Percentiles rank a stretch among this genome's conserved stretches.
These are phyloP conservation scores for Saccharomycopsis malanga DNA, from an alignment of 805 yeast genomes.

Conservation along the genomic window DNA sequence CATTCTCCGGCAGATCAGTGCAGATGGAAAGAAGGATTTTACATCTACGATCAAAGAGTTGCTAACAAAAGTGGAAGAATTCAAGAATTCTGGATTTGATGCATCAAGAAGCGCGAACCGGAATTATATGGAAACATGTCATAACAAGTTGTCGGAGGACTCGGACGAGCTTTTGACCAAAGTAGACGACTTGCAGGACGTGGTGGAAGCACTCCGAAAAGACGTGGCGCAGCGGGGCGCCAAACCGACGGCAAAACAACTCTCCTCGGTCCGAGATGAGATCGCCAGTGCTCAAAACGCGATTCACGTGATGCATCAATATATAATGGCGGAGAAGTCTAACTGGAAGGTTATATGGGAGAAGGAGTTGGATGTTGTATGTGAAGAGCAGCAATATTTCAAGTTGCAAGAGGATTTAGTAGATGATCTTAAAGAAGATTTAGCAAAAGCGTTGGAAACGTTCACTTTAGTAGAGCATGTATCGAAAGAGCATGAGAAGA, in stretches of 20 bases:
- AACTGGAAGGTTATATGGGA: conserved; percentile 93
- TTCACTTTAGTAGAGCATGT: conserved; percentile 75
- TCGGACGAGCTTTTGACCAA: conserved; percentile 67
- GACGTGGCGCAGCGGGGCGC: conserved; percentile 92
- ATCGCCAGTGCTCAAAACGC: conserved; percentile 48
- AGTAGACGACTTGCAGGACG: conserved; percentile 88
- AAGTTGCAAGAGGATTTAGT: conserved; percentile 84
- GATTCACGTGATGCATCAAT: conserved; percentile 49
- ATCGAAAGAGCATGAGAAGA: conserved; percentile 63
- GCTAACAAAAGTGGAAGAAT: conserved; percentile 39
- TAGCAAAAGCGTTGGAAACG: conserved; percentile 74
- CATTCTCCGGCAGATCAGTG: conserved; percentile 51
- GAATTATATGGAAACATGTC: conserved; percentile 70
- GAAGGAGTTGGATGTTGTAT: conserved; percentile 76
- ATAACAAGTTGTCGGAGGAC: conserved; percentile 62
- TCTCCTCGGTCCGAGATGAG: conserved; percentile 59
- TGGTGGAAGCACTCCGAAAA: conserved; percentile 79
- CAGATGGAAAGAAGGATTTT: conserved; percentile 35
- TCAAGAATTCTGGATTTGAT: conserved; percentile 42
- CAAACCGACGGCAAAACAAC: conserved; percentile 66
- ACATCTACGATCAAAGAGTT: conserved; percentile 39
- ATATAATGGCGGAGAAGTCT: conserved; percentile 63
- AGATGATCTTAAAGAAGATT: conserved; percentile 71
- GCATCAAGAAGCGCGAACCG: conserved; percentile 30
- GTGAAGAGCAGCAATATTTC: conserved; percentile 91